Percentiles rank a stretch among this genome's conserved stretches.
Evolutionary conservation across 257 asterid genomes (phyloP).

Genomic region (Przewalskia tangutica): DNA sequence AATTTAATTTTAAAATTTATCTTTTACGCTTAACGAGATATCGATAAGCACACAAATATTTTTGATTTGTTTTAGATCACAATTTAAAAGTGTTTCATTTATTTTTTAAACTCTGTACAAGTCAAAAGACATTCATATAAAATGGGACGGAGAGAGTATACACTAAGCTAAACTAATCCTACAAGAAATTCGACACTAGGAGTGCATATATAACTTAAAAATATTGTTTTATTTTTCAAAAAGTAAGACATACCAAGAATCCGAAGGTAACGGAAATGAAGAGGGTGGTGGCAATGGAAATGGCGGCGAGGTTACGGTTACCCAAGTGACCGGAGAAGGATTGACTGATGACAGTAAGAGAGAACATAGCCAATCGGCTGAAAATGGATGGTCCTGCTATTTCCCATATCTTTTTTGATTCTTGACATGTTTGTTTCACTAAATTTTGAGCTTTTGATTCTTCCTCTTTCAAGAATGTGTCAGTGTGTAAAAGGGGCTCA

Average conservation of each 20-base stretch:
- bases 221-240: background rate
- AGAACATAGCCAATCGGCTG: slow-evolving; percentile 45
- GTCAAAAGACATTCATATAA: too few relatives aligned
- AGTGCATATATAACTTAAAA: background rate
- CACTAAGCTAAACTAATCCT: too few relatives aligned
- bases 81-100: too few relatives aligned
- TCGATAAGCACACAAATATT: too few relatives aligned
- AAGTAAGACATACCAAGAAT: slow-evolving; percentile 29
- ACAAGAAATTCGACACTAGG: background rate
- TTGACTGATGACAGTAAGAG: slow-evolving; percentile 40
- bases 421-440: slow-evolving; percentile 17
- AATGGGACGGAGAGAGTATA: too few relatives aligned
- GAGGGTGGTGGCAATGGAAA: slow-evolving; percentile 50
- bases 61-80: too few relatives aligned
- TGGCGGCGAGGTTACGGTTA: slow-evolving; percentile 38
- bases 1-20: too few relatives aligned
- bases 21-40: too few relatives aligned
- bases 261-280: slow-evolving; percentile 47
- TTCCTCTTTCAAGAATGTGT: background rate
- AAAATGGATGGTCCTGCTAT: slow-evolving; percentile 46
- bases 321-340: slow-evolving; percentile 49
- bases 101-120: too few relatives aligned
- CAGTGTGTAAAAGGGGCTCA: background rate
- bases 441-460: background rate
- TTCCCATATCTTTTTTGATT: slow-evolving; percentile 40